Evolutionary conservation across 148 eudicot species (phyloP).

Genomic region (Nyssa sinensis): DNA sequence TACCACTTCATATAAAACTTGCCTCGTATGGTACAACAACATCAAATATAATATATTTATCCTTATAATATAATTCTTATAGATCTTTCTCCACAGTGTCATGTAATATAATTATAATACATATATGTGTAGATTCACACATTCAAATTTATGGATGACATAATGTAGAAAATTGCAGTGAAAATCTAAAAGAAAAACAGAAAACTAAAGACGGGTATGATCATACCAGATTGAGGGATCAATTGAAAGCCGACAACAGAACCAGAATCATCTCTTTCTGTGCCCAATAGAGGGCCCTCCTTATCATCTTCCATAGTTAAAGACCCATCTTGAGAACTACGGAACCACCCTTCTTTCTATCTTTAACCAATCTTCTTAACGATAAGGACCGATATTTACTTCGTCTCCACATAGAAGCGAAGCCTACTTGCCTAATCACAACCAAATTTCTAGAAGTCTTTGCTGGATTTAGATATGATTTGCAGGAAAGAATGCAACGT

Average conservation of each 20-base stretch:
- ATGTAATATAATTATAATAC: neutral
- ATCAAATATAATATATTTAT: neutral
- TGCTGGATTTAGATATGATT: constrained; percentile 5
- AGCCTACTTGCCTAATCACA: constrained; percentile 33
- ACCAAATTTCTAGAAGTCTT: constrained; percentile 1
- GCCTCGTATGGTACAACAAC: neutral
- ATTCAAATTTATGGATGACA: neutral
- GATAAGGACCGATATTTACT: constrained; percentile 21
- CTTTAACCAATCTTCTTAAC: constrained; percentile 24
- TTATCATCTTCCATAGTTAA: constrained; percentile 28
- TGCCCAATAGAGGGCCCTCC: constrained; percentile 45
- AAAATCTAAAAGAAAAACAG: neutral
- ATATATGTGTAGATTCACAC: neutral
- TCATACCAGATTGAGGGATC: constrained; percentile 48
- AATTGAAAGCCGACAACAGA: constrained; percentile 67
- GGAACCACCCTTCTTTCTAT: constrained; percentile 13
- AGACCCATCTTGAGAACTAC: constrained; percentile 35
- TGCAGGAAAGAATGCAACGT: constrained; percentile 4
- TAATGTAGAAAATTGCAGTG: neutral
- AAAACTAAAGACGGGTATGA: neutral
- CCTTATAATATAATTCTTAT: too few relatives aligned
- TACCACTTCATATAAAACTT: too few relatives aligned
- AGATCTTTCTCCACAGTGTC: too few relatives aligned
- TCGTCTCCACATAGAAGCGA: constrained; percentile 24
- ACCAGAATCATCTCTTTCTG: constrained; percentile 55